These are phyloP conservation scores for Artemisia tridentata DNA, from an alignment of 129 eudicot genomes.

Conservation along the genomic window DNA sequence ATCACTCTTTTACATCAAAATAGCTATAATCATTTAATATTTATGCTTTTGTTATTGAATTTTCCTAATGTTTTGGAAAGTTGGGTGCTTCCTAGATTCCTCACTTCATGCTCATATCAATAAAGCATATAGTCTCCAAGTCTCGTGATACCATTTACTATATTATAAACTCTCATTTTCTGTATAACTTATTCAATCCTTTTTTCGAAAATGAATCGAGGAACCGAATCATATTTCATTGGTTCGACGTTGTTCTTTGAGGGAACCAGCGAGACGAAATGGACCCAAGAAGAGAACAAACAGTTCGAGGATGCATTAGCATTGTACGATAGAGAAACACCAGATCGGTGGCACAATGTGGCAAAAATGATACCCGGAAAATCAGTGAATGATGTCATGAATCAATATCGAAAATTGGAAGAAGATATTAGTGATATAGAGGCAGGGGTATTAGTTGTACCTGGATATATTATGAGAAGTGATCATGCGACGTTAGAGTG, in stretches of 20 bases:
- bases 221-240: constrained; percentile 34
- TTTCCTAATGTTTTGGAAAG: constrained; percentile 51
- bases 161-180: not conserved
- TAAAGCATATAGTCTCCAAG: constrained; percentile 12
- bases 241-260: constrained; percentile 51
- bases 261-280: constrained; percentile 46
- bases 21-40: not conserved
- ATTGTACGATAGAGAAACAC: constrained; percentile 64
- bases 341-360: constrained; percentile 83
- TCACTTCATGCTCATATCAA: constrained; percentile 38
- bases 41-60: not conserved
- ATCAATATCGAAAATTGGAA: constrained; percentile 65
- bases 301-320: constrained; percentile 75
- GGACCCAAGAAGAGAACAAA: constrained; percentile 86
- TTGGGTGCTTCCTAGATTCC: constrained; percentile 44
- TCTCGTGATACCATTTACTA: constrained; percentile 8
- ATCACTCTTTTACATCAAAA: constrained; percentile 1
- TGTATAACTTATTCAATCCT: not conserved
- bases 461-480: constrained; percentile 34
- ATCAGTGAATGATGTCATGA: constrained; percentile 58
- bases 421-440: constrained; percentile 83
- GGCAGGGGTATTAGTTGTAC: constrained; percentile 61
- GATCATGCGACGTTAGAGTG: constrained; percentile 56
- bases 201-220: constrained; percentile 33
- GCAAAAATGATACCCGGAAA: constrained; percentile 85